Base-by-base conservation (phyloP, 176 grass and related monocot genomes). In the Musa beccarii region DNA sequence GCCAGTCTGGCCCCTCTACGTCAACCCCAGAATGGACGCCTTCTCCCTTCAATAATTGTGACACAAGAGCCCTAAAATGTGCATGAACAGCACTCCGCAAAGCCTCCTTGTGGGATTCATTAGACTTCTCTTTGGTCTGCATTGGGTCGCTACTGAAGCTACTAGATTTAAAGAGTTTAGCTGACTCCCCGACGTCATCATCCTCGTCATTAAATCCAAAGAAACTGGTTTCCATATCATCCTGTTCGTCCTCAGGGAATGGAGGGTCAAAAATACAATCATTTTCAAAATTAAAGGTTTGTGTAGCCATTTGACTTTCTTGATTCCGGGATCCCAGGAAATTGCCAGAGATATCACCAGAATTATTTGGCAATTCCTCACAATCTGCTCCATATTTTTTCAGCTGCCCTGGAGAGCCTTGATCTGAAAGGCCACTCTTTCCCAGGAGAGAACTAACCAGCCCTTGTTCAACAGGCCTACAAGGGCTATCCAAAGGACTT, bases 31-130 rank as follows among this genome's bases (percentile, higher is more conserved):
- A 70, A 72, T 9, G 71, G 79, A 93, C 43, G 65, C 82, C 90
- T 89, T 97, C 93, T 25, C 25, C 83, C 53, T 56, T 89, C 51
- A 97, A 80, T 74, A 97, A 89, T 57, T 97, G 93, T 9, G 84
- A 85, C 71, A 97, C 86, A 54, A 97, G 84, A 75, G 90, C 93
- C 67, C 63, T 81, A 56, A 93, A 93, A 82, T 92, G 88, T 74
- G 83, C 78, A 68, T 81, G 29, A 69, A 89, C 81, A 66, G 81
- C 72, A 81, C 57, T 86, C 49, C 62, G 82, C 59, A 87, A 71
- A 68, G 62, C 72, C 65, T 80, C 84, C 72, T 99, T 99, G 53
- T 87, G 83, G 12, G 51, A 73, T 74, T 80, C 89, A 54, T 66
- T 67, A 73, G 34, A 16, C 8, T 26, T 63, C n/a, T 79, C 69